Evolutionary conservation across 2,329 filamentous ascomycete species (phyloP), one percentile per base, ranked within the genome.

Genomic region (Sporothrix inflata): DNA sequence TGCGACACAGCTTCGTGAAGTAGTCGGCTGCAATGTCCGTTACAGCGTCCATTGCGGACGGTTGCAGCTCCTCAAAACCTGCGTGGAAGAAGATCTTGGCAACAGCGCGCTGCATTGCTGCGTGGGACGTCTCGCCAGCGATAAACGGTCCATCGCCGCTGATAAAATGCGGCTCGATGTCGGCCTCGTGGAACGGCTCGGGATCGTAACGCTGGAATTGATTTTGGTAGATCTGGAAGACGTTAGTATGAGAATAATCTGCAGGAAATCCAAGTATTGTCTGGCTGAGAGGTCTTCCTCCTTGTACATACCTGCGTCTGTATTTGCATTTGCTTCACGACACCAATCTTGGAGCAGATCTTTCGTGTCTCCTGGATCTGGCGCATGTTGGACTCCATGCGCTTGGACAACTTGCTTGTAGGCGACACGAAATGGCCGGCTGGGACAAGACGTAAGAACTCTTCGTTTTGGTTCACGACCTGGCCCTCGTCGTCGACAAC

Each of bases 311-410:
- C 93, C 88, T 98, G 96, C 69, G 94, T 93, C 81, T 99, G 96
- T 70, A 98, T 89, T 82, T 99, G 96, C 96, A 99, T 99, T 83
- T 99, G 96, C 84, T 98, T 99, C 80, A 99, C 96, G 74, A 99
- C 94, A 66, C 93, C 91, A 79, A 99, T 97, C 83, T 98, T 99
- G 12, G 94, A 94, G 78, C 94, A 97, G 40, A 99, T 88, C 79
- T 98, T 98, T 76, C 96, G 88, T 0, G 96, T 99, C 78, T 98
- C 95, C 80, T 99, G 96, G 87, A 99, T 94, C 79, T 98, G 94
- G 74, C 90, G 89, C 82, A 98, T 93, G 77, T 99, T 99, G 71
- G 90, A 89, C 76, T 98, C 93, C 82, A 99, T 91, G 79, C 91
- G 95, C 76, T 89, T 89, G 1, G 92, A 86, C 47, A 99, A 83